These are phyloP conservation scores for Rhizomucor pusillus DNA, from an alignment of 371 early-diverging fungal genomes.

Conservation along the genomic window DNA sequence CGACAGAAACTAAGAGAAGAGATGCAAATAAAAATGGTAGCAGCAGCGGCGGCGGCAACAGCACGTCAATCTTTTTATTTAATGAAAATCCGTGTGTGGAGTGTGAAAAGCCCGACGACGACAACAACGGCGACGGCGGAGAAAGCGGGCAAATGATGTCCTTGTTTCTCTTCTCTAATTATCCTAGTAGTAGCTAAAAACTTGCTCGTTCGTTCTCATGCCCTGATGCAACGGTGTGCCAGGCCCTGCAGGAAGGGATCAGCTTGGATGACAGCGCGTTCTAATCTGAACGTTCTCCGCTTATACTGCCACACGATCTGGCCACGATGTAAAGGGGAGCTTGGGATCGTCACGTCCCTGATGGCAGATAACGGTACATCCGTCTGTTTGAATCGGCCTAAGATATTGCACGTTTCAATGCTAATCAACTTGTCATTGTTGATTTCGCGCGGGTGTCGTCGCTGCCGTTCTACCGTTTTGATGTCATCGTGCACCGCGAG, in stretches of 20 bases:
- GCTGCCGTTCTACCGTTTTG: slow-evolving; percentile 35
- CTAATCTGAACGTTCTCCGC: slow-evolving; percentile 4
- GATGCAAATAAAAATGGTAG: no score
- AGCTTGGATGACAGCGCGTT: slow-evolving; percentile 38
- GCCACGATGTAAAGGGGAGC: slow-evolving; percentile 6
- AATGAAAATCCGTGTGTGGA: no score
- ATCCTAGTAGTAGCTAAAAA: no score
- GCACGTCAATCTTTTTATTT: no score
- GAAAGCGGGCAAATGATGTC: no score
- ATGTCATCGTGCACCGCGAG: slow-evolving; percentile 42
- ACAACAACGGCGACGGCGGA: no score
- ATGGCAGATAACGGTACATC: slow-evolving; percentile 37
- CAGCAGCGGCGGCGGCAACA: no score
- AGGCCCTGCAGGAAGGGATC: slow-evolving; percentile 42
- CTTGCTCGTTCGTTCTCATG: background rate
- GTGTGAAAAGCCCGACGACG: no score
- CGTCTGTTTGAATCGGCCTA: slow-evolving; percentile 29
- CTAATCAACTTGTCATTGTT: slow-evolving; percentile 33
- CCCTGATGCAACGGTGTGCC: slow-evolving; percentile 7
- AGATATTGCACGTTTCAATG: slow-evolving; percentile 33
- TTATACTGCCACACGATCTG: slow-evolving; percentile 28
- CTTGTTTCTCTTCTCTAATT: no score
- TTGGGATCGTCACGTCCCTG: slow-evolving; percentile 18
- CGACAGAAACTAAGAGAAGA: no score
- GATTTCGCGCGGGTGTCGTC: slow-evolving; percentile 34